phyloP scores from a whole-genome alignment of 1,284 basidiomycete species.

The Irpex sp. region DNA sequence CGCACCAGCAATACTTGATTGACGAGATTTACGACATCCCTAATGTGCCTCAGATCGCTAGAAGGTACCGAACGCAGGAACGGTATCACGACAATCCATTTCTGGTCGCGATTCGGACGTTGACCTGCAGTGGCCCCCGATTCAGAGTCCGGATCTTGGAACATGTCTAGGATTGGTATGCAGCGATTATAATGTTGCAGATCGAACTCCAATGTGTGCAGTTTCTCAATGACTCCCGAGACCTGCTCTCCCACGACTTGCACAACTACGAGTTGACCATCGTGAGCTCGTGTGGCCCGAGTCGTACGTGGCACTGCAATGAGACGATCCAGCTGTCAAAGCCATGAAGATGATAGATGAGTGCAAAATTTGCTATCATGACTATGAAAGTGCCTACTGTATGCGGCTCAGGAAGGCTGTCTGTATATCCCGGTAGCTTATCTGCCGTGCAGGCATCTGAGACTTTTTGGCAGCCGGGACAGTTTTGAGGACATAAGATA shows the following conservation, averaged over 20 bases:
- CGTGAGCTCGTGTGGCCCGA: no score
- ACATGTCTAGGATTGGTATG: conserved; percentile 22
- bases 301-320: not conserved
- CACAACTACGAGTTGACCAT: not conserved
- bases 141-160: conserved; percentile 8
- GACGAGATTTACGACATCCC: conserved; percentile 12
- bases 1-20: not conserved
- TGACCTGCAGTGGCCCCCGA: no score
- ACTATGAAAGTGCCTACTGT: no score
- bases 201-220: not conserved
- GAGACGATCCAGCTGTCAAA: not conserved
- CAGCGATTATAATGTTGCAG: conserved; percentile 17
- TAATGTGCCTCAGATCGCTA: conserved; percentile 19
- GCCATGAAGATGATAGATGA: not conserved
- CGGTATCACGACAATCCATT: conserved; percentile 20
- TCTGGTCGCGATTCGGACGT: not conserved
- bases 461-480: no score
- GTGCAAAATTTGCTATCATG: not conserved
- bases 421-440: no score
- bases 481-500: no score
- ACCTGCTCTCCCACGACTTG: not conserved
- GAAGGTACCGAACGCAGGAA: conserved; percentile 16
- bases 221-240: not conserved
- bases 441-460: no score
- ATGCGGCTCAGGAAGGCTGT: no score